Conservation (phyloP, 257 asterid species). For the Thymus quinquecostatus region DNA sequence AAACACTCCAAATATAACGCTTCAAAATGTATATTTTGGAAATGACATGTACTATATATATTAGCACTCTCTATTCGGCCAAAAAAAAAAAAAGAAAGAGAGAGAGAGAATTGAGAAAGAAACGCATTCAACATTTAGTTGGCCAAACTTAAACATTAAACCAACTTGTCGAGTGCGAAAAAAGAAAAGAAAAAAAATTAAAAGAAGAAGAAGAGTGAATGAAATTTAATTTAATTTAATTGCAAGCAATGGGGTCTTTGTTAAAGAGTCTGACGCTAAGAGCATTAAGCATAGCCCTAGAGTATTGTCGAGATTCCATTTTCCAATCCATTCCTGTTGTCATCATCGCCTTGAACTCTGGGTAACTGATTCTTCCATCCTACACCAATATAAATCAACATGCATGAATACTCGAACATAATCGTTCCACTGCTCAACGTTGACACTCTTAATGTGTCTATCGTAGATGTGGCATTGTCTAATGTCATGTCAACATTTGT, state of each 20-base stretch:
- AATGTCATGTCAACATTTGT: too few relatives aligned
- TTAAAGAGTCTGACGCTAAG: conserved; percentile 68
- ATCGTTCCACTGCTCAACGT: too few relatives aligned
- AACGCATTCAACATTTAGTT: conserved; percentile 9
- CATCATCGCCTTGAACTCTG: conserved; percentile 90
- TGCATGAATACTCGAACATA: too few relatives aligned
- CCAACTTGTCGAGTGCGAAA: background rate
- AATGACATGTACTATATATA: background rate
- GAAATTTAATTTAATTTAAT: conserved; percentile 27
- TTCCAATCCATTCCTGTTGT: conserved; percentile 86
- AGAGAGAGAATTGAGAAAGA: background rate
- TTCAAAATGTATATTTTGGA: background rate
- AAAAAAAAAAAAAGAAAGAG: background rate
- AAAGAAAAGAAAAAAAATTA: background rate
- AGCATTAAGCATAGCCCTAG: conserved; percentile 76
- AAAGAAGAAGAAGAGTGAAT: background rate
- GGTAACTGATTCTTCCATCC: conserved; percentile 84
- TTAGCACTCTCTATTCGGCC: conserved; percentile 16
- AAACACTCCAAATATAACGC: background rate
- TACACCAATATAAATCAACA: background rate
- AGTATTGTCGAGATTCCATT: conserved; percentile 87
- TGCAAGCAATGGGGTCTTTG: conserved; percentile 39
- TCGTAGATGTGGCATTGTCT: too few relatives aligned
- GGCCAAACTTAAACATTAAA: conserved; percentile 12
- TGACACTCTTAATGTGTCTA: too few relatives aligned